Evolutionary conservation across 257 asterid species (phyloP).

Genomic region (Cordia subcordata): DNA sequence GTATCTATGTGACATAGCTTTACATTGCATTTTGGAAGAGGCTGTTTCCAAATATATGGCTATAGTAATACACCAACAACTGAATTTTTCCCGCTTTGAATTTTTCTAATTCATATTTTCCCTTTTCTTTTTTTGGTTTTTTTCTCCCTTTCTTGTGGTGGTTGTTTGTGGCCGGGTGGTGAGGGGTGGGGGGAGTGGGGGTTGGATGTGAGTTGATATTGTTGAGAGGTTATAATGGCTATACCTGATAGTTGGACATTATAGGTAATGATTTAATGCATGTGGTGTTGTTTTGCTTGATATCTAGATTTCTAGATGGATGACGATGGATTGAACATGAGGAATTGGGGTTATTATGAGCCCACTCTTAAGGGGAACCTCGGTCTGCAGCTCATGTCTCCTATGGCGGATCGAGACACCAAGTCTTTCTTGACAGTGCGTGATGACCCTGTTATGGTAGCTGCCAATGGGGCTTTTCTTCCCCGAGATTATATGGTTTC

Average conservation of each 20-base stretch:
- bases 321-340: conserved; percentile 69
- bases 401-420: conserved; percentile 66
- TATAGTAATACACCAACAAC: no score
- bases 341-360: conserved; percentile 95
- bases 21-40: no score
- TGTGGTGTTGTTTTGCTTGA: conserved; percentile 24
- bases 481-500: conserved; percentile 57
- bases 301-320: conserved; percentile 66
- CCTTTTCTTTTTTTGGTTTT: background rate
- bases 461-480: conserved; percentile 57
- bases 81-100: no score
- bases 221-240: background rate
- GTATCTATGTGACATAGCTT: no score
- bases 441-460: conserved; percentile 51
- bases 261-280: conserved; percentile 15
- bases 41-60: no score
- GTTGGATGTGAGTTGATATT: conserved; percentile 4
- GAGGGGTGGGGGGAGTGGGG: no score
- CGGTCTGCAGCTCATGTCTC: conserved; percentile 81
- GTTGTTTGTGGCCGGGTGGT: no score
- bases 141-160: background rate
- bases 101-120: no score
- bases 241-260: background rate
- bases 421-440: conserved; percentile 63
- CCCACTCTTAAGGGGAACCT: conserved; percentile 64